Base-by-base conservation (phyloP, 192 early-diverging fungal species). In the Fimicolochytrium jonesii region DNA sequence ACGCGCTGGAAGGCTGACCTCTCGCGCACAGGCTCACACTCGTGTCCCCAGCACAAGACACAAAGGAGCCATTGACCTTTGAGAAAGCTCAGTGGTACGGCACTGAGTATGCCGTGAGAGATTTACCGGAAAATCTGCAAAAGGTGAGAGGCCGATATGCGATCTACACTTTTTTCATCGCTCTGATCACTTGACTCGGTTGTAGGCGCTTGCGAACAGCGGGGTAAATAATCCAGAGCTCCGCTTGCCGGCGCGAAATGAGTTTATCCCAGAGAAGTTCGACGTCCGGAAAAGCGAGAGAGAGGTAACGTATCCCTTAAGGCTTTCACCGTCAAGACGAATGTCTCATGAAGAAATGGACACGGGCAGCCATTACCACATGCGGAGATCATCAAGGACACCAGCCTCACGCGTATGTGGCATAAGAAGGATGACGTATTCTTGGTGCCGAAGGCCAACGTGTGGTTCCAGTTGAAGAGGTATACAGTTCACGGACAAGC, bases 381-480 rank as follows among this genome's bases (percentile, higher is more conserved):
- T 17, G 86, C 90, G 3, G 41, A 54, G 22, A 70, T 93, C 48
- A 74, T 92, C 43, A 67, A 61, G 43, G 83, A 92, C n/a, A 74
- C 77, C 9, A 59, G 72, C 0, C 33, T 70, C 2, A 47, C 80
- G 23, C 84, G 93, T 34, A 66, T 97, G 66, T 98, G 95, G 95
- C 84, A 91, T 70, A 94, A 95, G 70, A 90, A 90, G 59, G 95
- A 98, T 73, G 92, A 95, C 68, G 89, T 80, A 2, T 98, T 93
- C 61, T 88, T 85, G 79, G 81, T 94, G 18, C 96, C 96, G 32
- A 90, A 93, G 59, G 90, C 88, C 52, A 85, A 88, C 57, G 73
- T 91, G 46, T 86, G 79, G 56, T 81, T 97, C 41, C 70, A 78
- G 43, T 41, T 84, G 20, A 71, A 65, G 50, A 68, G 66, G 46